Evolutionary conservation across 495 filamentous ascomycete species (phyloP), one percentile per base, ranked within the genome.

Genomic region (Podospora pseudocomata): DNA sequence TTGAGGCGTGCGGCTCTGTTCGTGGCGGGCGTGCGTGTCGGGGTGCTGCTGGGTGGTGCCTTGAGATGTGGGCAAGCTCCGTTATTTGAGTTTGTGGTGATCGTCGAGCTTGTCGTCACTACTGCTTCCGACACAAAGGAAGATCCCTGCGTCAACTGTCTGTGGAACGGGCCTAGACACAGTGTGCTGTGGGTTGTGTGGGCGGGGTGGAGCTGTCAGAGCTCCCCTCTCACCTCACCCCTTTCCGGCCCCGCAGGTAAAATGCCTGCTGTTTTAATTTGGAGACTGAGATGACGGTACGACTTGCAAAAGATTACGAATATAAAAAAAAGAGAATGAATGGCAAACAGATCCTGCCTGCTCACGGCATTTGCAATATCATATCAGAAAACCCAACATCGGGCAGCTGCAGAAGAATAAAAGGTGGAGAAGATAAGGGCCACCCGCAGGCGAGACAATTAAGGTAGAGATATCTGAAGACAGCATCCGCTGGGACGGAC

Each of bases 91-190:
- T 58, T 58, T 58, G 26, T 18, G 15, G 26, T 30, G 60, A 62
- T 62, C 26, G 7, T 28, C 26, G 27, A 63, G 39, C 39, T 32
- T 63, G 61, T 63, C 61, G 61, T 63, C 61, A 63, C 61, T 49
- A 32, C 4, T 28, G 30, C n/a, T 32, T 63, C 30, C 30, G 28
- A 18, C 20, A 58, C 3, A 58, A 58, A 58, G 55, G 55, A 58
- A 58, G 55, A 58, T 58, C 55, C 55, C 55, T 58, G 55, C 55
- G 7, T 5, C 5, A n/a, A 26, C 15, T 26, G 23, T 3, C 23
- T 30, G 60, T 20, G n/a, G 30, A 19, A 28, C 28, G 28, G 18
- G 61, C 30, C 32, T 63, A 15, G 61, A 63, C 61, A 63, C 61
- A 19, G 61, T 63, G 61, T 15, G 32, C 28, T 20, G 59, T 61